Evolutionary conservation across 257 asterid species (phyloP).

Genomic region (Leonotis leonurus): DNA sequence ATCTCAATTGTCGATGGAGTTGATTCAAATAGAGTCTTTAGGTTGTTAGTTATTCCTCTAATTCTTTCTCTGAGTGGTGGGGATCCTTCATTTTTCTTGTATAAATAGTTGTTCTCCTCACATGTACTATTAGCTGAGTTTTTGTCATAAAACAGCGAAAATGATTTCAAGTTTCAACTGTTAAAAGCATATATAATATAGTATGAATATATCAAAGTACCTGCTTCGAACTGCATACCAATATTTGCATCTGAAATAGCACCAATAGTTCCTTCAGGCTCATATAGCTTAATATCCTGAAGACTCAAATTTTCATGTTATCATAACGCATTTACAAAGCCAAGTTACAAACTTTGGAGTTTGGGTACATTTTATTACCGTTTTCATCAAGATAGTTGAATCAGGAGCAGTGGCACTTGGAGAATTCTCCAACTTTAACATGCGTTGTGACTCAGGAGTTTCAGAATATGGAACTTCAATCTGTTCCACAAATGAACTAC

Average conservation of each 20-base stretch:
- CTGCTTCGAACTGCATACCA: constrained; percentile 11
- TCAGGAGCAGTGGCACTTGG: constrained; percentile 1
- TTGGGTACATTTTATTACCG: constrained; percentile 8
- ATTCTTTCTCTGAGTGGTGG: constrained; percentile 64
- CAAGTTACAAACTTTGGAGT: neutral
- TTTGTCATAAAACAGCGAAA: constrained; percentile 8
- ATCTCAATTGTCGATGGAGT: constrained; percentile 37
- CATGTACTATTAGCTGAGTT: constrained; percentile 23
- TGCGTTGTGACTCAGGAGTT: constrained; percentile 11
- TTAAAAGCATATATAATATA: neutral
- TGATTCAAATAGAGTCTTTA: constrained; percentile 46
- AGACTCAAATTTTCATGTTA: neutral
- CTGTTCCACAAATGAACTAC: constrained; percentile 13
- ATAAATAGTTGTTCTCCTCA: constrained; percentile 22
- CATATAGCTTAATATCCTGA: constrained; percentile 29
- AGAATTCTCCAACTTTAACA: constrained; percentile 5
- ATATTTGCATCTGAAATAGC: constrained; percentile 5
- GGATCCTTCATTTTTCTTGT: constrained; percentile 27
- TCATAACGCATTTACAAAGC: neutral
- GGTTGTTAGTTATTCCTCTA: constrained; percentile 42
- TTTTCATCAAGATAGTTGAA: constrained; percentile 5
- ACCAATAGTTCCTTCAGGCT: constrained; percentile 16
- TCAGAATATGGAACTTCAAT: constrained; percentile 17
- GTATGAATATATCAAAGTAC: constrained; percentile 1
- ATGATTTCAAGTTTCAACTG: too few relatives aligned